A percentile compares a stretch with the other conserved stretches of the same genome.
Conservation (phyloP, 176 grass and related monocot genomes). For the Aegilops umbellulata region DNA sequence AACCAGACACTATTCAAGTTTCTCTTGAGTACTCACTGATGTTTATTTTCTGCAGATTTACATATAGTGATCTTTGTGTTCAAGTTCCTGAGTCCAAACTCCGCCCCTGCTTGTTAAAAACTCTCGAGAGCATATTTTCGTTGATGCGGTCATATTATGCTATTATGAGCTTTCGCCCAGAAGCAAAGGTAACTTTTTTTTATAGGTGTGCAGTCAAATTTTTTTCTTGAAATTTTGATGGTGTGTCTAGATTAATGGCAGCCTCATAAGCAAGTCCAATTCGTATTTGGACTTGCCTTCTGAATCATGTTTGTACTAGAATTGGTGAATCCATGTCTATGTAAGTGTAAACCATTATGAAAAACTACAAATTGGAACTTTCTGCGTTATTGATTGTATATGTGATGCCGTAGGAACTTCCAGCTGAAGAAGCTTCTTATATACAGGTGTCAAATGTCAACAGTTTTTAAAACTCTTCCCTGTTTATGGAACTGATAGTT, state of each 20-base stretch:
- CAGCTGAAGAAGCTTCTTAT: conserved; percentile 10
- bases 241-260: conserved; percentile 4
- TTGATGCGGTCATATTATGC: conserved; percentile 91
- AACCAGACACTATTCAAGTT: not conserved
- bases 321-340: not conserved
- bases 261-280: not conserved
- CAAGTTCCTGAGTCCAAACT: conserved; percentile 92
- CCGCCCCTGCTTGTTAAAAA: conserved; percentile 89
- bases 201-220: not conserved
- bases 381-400: conserved; percentile 19
- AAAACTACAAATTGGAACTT: conserved; percentile 4
- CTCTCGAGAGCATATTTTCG: conserved; percentile 78
- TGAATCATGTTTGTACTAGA: not conserved
- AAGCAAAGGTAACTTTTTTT: conserved; percentile 55
- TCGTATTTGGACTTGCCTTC: not conserved
- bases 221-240: conserved; percentile 19
- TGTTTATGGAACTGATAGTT: not conserved
- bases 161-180: conserved; percentile 82
- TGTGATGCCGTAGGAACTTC: conserved; percentile 2
- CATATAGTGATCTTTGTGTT: conserved; percentile 96
- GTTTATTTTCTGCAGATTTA: conserved; percentile 71
- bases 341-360: conserved; percentile 30
- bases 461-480: conserved; percentile 18
- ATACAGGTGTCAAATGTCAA: conserved; percentile 30
- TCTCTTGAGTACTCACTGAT: conserved; percentile 21